A percentile compares a stretch with the other conserved stretches of the same genome.
Conservation (phyloP, 495 filamentous ascomycete species). For the Penicillium egyptiacum region DNA sequence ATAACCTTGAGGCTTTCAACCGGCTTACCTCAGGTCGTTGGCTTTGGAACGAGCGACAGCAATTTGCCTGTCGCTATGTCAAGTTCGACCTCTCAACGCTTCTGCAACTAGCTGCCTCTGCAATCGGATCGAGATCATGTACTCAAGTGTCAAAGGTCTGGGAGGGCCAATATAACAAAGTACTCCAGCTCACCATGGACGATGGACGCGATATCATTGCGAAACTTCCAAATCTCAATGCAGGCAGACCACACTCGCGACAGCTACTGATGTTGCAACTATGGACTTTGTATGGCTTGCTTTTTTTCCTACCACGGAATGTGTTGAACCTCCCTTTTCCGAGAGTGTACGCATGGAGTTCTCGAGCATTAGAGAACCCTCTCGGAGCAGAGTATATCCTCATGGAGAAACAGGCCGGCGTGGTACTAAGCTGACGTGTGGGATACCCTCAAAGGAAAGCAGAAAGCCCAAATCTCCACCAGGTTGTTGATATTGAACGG, state of each 20-base stretch:
- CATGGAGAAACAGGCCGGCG: not conserved
- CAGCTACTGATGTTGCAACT: conserved; percentile 39
- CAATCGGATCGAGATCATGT: too few species aligned
- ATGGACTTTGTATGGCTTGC: too few species aligned
- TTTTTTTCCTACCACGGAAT: not conserved
- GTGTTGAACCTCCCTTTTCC: not conserved
- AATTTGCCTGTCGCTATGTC: too few species aligned
- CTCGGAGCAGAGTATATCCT: not conserved
- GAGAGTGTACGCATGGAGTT: not conserved
- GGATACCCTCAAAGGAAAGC: not conserved
- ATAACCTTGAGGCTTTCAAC: too few species aligned
- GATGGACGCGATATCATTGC: conserved; percentile 40
- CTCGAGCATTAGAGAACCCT: not conserved
- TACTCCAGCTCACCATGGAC: conserved; percentile 41
- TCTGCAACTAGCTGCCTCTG: too few species aligned
- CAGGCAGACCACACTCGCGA: conserved; percentile 23
- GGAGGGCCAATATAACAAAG: conserved; percentile 20
- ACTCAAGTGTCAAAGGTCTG: too few species aligned
- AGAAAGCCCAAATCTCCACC: not conserved
- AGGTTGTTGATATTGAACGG: not conserved
- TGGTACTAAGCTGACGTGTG: not conserved
- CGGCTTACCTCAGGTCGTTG: too few species aligned
- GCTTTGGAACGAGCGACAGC: too few species aligned
- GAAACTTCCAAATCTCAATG: conserved; percentile 38
- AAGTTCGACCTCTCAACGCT: too few species aligned